Evolutionary conservation across 208 protist genomes (phyloP).

Genomic region (Trypanosoma boissoni): DNA sequence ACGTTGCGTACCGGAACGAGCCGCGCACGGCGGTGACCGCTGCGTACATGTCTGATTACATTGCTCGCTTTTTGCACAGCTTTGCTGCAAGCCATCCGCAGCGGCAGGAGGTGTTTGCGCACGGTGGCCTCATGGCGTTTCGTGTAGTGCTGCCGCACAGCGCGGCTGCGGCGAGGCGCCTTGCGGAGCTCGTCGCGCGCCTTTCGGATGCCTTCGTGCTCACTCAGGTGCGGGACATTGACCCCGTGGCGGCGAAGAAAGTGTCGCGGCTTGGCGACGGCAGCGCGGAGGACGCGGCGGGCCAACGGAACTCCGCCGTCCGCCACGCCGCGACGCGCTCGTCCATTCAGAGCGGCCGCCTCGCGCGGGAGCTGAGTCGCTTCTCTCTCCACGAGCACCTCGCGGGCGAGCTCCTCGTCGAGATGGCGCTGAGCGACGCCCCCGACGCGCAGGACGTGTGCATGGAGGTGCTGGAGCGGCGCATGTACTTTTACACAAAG

Average conservation of each 20-base stretch:
- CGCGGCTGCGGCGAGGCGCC: constrained; percentile 25
- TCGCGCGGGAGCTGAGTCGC: constrained; percentile 76
- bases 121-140: constrained; percentile 61
- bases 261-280: constrained; percentile 18
- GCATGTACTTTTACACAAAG: constrained; percentile 86
- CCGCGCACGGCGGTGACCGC: constrained; percentile 8
- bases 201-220: constrained; percentile 76
- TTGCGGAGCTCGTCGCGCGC: constrained; percentile 60
- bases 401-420: constrained; percentile 61
- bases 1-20: constrained; percentile 28
- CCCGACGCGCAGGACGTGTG: constrained; percentile 36
- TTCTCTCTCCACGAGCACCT: constrained; percentile 85
- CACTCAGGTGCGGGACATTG: constrained; percentile 77
- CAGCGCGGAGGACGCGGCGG: constrained; percentile 17
- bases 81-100: constrained; percentile 76
- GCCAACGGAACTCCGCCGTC: constrained; percentile 11
- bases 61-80: constrained; percentile 78
- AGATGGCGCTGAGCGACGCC: constrained; percentile 39
- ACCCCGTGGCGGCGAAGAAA: constrained; percentile 62
- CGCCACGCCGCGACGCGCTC: constrained; percentile 48
- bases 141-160: constrained; percentile 47
- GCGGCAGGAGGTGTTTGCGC: constrained; percentile 53
- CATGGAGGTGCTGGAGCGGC: constrained; percentile 64
- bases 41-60: constrained; percentile 61
- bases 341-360: constrained; percentile 73